Base-by-base conservation (phyloP, 2,329 filamentous ascomycete species). In the Geoglossum cookeanum region DNA sequence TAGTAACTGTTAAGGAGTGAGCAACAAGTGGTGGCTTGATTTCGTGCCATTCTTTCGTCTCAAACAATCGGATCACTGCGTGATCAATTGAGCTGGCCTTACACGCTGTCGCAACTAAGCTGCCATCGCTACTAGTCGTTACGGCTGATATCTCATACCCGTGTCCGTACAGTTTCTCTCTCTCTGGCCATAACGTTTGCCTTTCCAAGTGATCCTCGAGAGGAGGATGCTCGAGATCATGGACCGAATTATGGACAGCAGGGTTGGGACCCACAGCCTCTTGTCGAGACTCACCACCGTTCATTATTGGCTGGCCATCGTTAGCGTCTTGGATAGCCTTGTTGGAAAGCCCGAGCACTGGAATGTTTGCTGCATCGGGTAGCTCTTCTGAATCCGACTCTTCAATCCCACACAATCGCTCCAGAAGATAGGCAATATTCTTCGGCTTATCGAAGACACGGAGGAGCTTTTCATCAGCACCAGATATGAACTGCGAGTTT, bases 381-480 rank as follows among this genome's bases (percentile, higher is more conserved):
- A 94, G 76, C 32, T 69, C 66, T 2, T 67, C 65, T 47, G 66
- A 65, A 2, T 62, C 59, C 11, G 62, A 60, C 59, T 69, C 65
- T 55, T 72, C 68, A 58, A 88, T 80, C 4, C 78, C 81, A 61
- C 83, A 84, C 1, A 94, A 75, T 7, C 74, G 78, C 58, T 77
- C 71, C 2, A 96, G 76, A 62, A 97, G 77, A 17, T 78, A 75
- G 0, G 89, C 89, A 8, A 94, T 86, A 4, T 85, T 84, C 66
- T 81, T 85, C 4, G 92, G 92, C 70, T 95, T 83, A 65, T 85
- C 83, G 69, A 98, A 98, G 1, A 98, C 91, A 29, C 92, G 84
- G 68, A 98, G 79, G n/a, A 98, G 79, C 71, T 98, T 98, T 73
- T 98, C 92, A 62, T 98, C 92, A 2, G 92, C 92, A 5, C 92